Evolutionary conservation across 805 yeast species (phyloP).

Genomic region (Starmerella etchellsii): DNA sequence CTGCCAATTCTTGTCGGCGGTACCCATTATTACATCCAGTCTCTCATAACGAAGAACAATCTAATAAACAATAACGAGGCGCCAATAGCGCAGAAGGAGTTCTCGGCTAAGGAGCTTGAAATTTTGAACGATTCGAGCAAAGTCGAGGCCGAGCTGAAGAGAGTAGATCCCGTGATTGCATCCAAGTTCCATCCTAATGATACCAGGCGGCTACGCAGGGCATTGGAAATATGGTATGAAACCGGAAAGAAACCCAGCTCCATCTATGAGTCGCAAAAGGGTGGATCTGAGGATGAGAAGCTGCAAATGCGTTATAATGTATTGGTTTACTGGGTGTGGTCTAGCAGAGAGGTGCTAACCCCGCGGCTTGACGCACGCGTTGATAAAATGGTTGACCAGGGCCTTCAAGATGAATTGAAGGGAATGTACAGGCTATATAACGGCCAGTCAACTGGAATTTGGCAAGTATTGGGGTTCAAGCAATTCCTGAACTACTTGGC

Average conservation of each 20-base stretch:
- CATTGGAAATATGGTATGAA: conserved; percentile 61
- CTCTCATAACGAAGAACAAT: conserved; percentile 56
- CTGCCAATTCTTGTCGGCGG: conserved; percentile 89
- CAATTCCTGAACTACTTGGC: conserved; percentile 23
- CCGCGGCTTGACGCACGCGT: conserved; percentile 64
- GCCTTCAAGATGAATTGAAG: conserved; percentile 58
- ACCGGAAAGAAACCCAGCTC: conserved; percentile 61
- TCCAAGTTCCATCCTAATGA: conserved; percentile 88
- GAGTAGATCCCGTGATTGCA: conserved; percentile 59
- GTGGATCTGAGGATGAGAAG: conserved; percentile 31
- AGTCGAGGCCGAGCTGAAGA: conserved; percentile 36
- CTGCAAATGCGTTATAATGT: conserved; percentile 22
- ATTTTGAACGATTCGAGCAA: conserved; percentile 14
- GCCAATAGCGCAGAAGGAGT: not conserved
- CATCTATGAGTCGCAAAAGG: conserved; percentile 52
- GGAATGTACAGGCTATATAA: conserved; percentile 35
- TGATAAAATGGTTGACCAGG: conserved; percentile 62
- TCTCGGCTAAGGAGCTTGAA: conserved; percentile 4
- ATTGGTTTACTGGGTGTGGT: conserved; percentile 70
- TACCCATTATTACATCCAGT: conserved; percentile 83
- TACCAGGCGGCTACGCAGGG: conserved; percentile 60
- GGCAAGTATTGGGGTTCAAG: conserved; percentile 92
- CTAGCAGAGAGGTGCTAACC: conserved; percentile 46
- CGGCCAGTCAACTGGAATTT: conserved; percentile 46
- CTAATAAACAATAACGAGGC: conserved; percentile 31